Base-by-base conservation (phyloP, 331 rosid species). In the Malus hybrid region DNA sequence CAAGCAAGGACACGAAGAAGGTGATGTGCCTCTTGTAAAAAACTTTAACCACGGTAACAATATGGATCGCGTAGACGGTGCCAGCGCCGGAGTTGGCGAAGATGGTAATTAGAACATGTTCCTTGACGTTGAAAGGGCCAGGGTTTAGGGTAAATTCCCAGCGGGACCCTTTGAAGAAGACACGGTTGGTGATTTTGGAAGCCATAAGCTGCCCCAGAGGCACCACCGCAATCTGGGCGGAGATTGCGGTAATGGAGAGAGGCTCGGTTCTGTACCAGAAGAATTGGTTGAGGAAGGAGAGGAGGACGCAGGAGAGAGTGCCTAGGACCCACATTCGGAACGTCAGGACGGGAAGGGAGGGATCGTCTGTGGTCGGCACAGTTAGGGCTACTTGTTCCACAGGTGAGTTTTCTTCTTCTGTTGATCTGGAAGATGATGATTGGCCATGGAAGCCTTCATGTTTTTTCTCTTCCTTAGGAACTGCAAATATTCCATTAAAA, bases 41-140 rank as follows among this genome's bases (percentile, higher is more conserved):
- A 18, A 88, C 70, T 86, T 90, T 92, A 10, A 91, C 92, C 2
- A 81, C 96, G 13, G 93, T 94, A 63, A 94, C 93, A 24, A 89
- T 5, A 57, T 89, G 96, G 70, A 94, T 90, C 69, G 97, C 99
- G 60, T 94, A 94, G 30, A 92, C 99, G 4, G 87, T 80, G 36
- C 97, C 95, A 1, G 96, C 95, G 10, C 97, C 99, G 0, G 99
- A 91, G 74, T 90, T 91, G 22, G 99, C 97, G 24, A 94, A 94
- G 71, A 94, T 94, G 10, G 99, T 91, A 66, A 94, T 90, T 5
- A 94, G 91, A 32, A 91, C 99, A 73, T 94, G 97, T 10, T 94
- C 99, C 18, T 94, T 94, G n/a, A 94, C 87, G 28, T 91, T 94
- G 85, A 94, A 94, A 7, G 99, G 96, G 1, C 97, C 97, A 0